These are phyloP conservation scores for Grosmannia serpens DNA, from an alignment of 2,329 filamentous ascomycete genomes.

Conservation along the genomic window DNA sequence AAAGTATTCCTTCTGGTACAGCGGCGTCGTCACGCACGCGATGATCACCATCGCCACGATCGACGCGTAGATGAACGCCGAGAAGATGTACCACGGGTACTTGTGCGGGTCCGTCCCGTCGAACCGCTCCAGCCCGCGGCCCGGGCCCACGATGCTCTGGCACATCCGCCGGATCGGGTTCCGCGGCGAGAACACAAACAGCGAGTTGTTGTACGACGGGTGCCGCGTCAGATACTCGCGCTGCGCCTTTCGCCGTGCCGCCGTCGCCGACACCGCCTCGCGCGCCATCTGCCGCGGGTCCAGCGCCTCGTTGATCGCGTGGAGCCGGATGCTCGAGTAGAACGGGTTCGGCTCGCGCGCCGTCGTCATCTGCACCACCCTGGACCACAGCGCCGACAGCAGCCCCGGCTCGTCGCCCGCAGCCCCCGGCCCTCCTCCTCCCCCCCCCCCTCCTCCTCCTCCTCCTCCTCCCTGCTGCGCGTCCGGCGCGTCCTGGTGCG, in stretches of 20 bases:
- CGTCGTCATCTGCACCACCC: constrained; percentile 41
- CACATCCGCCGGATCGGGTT: constrained; percentile 74
- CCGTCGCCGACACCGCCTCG: constrained; percentile 74
- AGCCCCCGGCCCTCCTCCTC: constrained; percentile 9
- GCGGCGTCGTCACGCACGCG: constrained; percentile 84
- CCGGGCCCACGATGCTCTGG: constrained; percentile 82
- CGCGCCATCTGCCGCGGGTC: constrained; percentile 83
- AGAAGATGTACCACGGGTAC: constrained; percentile 84
- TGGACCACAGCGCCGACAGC: constrained; percentile 50
- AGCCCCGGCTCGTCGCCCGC: constrained; percentile 41
- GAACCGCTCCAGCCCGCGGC: constrained; percentile 73
- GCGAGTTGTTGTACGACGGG: constrained; percentile 82
- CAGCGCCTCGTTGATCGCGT: constrained; percentile 62
- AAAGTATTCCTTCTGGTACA: constrained; percentile 88
- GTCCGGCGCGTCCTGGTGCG: constrained; percentile 22
- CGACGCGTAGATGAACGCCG: constrained; percentile 82
- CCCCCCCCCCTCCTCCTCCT: constrained; percentile 10
- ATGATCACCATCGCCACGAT: constrained; percentile 98
- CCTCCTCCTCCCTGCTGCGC: neutral
- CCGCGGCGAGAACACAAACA: constrained; percentile 73
- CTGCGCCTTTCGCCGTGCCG: constrained; percentile 76
- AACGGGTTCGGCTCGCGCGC: constrained; percentile 85
- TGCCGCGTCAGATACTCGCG: constrained; percentile 80
- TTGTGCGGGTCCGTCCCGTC: constrained; percentile 86
- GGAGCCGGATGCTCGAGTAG: constrained; percentile 64